Percentiles rank a stretch among this genome's conserved stretches.
Evolutionary conservation across 1,284 basidiomycete genomes (phyloP).

Genomic region (Violaceomyces palustris): DNA sequence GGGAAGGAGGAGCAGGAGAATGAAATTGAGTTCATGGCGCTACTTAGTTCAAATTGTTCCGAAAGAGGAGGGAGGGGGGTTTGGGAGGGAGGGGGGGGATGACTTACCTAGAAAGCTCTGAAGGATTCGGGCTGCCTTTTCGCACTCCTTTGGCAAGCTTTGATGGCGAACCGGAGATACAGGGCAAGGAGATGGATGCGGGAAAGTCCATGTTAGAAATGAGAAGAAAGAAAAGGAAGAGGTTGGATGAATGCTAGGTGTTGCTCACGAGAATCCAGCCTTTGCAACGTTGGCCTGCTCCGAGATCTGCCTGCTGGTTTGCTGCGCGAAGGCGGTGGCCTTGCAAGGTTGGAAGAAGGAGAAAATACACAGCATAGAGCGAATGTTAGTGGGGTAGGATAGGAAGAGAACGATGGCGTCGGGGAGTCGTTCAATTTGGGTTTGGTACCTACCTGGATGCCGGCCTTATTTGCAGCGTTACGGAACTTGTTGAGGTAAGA

Average conservation of each 20-base stretch:
- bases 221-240: not conserved
- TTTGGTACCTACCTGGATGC: constrained; percentile 63
- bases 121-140: constrained; percentile 86
- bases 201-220: not conserved
- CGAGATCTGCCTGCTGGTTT: constrained; percentile 28
- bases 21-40: too few species aligned
- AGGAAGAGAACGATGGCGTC: too few species aligned
- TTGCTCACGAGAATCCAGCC: constrained; percentile 38
- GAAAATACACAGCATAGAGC: too few species aligned
- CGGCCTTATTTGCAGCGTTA: constrained; percentile 72
- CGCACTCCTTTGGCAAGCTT: constrained; percentile 49
- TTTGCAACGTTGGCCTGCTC: constrained; percentile 41
- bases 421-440: too few species aligned
- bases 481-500: constrained; percentile 74
- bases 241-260: not conserved
- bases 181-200: too few species aligned
- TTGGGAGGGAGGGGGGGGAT: too few species aligned
- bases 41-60: too few species aligned
- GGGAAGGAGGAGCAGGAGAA: constrained; percentile 33
- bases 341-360: too few species aligned
- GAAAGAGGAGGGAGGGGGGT: too few species aligned
- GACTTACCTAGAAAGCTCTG: constrained; percentile 80
- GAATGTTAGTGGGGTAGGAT: too few species aligned
- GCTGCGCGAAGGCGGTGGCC: constrained; percentile 47
- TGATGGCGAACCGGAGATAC: not conserved